These are phyloP conservation scores for Mikania micrantha DNA, from an alignment of 129 eudicot species.

Conservation along the genomic window DNA sequence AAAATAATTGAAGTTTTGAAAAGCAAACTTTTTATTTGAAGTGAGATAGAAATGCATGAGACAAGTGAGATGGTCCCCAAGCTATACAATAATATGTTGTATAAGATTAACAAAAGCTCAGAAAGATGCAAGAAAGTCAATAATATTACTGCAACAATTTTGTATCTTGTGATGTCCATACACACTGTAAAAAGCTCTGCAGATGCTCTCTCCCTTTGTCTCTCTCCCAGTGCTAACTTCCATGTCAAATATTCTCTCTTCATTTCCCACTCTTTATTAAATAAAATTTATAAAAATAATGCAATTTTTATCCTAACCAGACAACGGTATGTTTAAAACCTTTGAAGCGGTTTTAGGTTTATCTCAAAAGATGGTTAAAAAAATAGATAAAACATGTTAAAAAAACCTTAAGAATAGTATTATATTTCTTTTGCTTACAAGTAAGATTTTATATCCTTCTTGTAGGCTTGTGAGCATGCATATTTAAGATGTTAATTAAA, in stretches of 20 bases:
- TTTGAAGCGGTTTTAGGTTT: not conserved
- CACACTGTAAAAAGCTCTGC: slow-evolving; percentile 26
- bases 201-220: slow-evolving; percentile 43
- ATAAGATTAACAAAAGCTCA: slow-evolving; percentile 10
- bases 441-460: no score
- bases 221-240: slow-evolving; percentile 65
- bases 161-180: slow-evolving; percentile 43
- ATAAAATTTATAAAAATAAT: not conserved
- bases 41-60: slow-evolving; percentile 17
- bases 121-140: slow-evolving; percentile 27
- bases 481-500: not conserved
- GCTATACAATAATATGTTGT: slow-evolving; percentile 11
- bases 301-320: not conserved
- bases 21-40: slow-evolving; percentile 3
- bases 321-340: no score
- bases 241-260: slow-evolving; percentile 53
- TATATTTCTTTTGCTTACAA: no score
- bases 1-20: slow-evolving; percentile 15
- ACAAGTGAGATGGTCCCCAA: slow-evolving; percentile 35
- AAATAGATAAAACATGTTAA: not conserved
- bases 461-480: not conserved
- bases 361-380: not conserved
- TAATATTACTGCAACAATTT: slow-evolving; percentile 36
- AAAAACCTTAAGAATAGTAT: no score
- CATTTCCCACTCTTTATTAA: slow-evolving; percentile 23